Evolutionary conservation across 2,329 filamentous ascomycete genomes (phyloP).

Genomic region (Phyllosticta paracitricarpa): DNA sequence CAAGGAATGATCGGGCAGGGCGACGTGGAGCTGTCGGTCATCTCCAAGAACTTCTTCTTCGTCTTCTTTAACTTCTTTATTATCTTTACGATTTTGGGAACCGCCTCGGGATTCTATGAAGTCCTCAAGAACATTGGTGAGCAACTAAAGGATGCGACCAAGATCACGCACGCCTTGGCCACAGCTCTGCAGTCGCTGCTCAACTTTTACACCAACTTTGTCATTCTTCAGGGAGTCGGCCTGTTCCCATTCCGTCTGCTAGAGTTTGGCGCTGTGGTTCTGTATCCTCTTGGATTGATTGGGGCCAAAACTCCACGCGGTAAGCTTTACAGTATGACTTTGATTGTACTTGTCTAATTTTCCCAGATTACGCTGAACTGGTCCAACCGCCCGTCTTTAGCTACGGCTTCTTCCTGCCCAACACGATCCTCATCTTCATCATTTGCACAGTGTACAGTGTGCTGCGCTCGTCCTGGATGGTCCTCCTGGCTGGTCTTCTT

Average conservation of each 20-base stretch:
- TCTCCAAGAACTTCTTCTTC: constrained; percentile 99
- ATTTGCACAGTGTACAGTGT: constrained; percentile 94
- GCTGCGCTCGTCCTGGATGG: constrained; percentile 65
- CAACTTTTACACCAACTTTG: constrained; percentile 85
- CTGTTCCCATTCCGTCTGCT: constrained; percentile 86
- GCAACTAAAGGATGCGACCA: constrained; percentile 66
- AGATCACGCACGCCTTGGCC: constrained; percentile 67
- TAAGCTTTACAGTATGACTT: constrained; percentile 16
- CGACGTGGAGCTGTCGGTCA: constrained; percentile 86
- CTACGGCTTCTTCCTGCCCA: constrained; percentile 92
- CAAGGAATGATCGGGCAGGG: constrained; percentile 94
- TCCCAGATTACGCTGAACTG: constrained; percentile 66
- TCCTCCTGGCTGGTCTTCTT: constrained; percentile 70
- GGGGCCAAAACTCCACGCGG: constrained; percentile 73
- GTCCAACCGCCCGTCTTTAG: constrained; percentile 77
- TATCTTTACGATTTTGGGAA: constrained; percentile 80
- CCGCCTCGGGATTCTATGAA: constrained; percentile 62
- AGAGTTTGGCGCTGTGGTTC: constrained; percentile 73
- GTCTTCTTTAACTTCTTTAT: constrained; percentile 99
- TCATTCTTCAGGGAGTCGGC: constrained; percentile 88
- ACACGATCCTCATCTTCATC: constrained; percentile 85
- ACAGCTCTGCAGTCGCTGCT: constrained; percentile 62
- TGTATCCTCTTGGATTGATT: constrained; percentile 73
- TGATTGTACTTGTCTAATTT: neutral
- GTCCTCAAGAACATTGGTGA: constrained; percentile 57